Conservation (phyloP, 352 stramenopile genomes). For the Lagenidium sp. region DNA sequence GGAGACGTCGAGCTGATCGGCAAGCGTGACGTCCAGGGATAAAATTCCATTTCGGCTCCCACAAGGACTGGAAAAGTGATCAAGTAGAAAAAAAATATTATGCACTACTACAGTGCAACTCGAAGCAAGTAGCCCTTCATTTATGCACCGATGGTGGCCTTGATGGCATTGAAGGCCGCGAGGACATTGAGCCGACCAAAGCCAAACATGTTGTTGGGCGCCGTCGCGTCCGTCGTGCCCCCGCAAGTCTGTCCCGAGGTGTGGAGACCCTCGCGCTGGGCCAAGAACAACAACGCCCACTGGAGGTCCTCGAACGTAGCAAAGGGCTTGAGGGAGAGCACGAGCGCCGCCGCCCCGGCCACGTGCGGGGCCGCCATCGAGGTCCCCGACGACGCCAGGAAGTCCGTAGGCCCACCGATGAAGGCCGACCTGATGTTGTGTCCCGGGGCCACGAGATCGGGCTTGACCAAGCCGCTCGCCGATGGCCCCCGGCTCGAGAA, state of each 20-base stretch:
- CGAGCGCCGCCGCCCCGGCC: constrained; percentile 2
- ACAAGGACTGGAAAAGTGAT: too few relatives aligned
- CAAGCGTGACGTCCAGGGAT: too few relatives aligned
- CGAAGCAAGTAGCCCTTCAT: too few relatives aligned
- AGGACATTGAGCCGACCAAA: constrained; percentile 24
- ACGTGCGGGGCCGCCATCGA: constrained; percentile 11
- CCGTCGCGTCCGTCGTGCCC: constrained; percentile 13
- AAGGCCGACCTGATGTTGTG: constrained; percentile 5
- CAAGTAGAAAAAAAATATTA: too few relatives aligned
- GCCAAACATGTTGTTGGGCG: constrained; percentile 36
- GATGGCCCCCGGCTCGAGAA: constrained; percentile 15
- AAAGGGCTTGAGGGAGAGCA: constrained; percentile 7
- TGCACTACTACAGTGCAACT: too few relatives aligned
- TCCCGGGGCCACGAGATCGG: constrained; percentile 11
- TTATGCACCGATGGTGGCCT: too few relatives aligned
- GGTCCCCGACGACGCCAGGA: constrained; percentile 2
- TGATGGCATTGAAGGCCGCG: constrained; percentile 11
- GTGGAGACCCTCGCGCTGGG: constrained; percentile 4
- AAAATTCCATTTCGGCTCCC: too few relatives aligned
- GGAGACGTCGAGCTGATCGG: too few relatives aligned
- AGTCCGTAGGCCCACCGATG: neutral
- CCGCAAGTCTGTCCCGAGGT: constrained; percentile 16
- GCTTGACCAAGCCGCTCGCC: constrained; percentile 5
- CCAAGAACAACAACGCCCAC: constrained; percentile 2
- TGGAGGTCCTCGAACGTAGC: constrained; percentile 8